These are phyloP conservation scores for Mercurialis annua DNA, from an alignment of 345 rosid species.

Conservation along the genomic window DNA sequence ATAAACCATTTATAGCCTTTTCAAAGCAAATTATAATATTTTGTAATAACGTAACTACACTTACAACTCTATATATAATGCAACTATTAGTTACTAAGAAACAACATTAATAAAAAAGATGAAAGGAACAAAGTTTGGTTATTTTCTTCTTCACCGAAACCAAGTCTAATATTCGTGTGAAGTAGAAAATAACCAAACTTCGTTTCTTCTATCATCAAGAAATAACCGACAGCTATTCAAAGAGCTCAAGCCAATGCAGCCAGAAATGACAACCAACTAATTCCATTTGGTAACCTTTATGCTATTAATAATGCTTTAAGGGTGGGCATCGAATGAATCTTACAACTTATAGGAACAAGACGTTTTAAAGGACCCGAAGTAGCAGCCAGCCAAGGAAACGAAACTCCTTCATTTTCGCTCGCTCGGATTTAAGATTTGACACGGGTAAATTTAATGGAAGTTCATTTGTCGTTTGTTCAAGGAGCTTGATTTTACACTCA, in stretches of 20 bases:
- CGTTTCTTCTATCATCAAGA: too few species aligned
- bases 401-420: background rate
- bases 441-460: background rate
- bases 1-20: too few species aligned
- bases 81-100: too few species aligned
- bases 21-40: too few species aligned
- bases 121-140: too few species aligned
- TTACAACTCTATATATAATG: too few species aligned
- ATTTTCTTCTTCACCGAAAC: too few species aligned
- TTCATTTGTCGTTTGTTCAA: constrained; percentile 15
- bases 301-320: background rate
- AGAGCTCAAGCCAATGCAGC: background rate
- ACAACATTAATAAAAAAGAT: too few species aligned
- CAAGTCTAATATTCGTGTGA: too few species aligned
- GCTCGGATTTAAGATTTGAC: background rate
- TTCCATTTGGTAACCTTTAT: background rate
- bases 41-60: too few species aligned
- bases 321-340: background rate
- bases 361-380: background rate
- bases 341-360: background rate
- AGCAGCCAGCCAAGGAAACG: background rate
- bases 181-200: too few species aligned
- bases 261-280: background rate
- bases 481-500: constrained; percentile 36
- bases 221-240: too few species aligned